A percentile compares a stretch with the other conserved stretches of the same genome.
phyloP scores from a whole-genome alignment of 1,284 basidiomycete genomes.

The Trametes sp. region DNA sequence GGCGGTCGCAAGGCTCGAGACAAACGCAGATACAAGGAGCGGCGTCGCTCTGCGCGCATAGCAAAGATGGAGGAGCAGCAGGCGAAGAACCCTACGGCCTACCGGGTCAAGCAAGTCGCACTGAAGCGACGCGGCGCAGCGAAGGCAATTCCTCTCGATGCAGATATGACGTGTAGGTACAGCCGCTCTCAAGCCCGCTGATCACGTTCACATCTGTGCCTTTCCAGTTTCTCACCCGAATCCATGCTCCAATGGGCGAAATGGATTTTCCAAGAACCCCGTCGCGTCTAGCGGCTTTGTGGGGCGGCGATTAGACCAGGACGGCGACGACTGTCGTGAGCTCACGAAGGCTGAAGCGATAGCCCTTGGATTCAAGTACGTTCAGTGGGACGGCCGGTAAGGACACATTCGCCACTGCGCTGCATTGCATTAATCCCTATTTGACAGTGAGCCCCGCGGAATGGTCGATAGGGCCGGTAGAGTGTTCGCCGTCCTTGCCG shows the following conservation, averaged over 20 bases:
- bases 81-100: neutral
- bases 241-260: too few species aligned
- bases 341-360: neutral
- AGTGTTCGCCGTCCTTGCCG: constrained; percentile 2
- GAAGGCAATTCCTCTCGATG: neutral
- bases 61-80: neutral
- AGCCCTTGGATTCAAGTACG: neutral
- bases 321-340: neutral
- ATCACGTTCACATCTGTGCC: too few species aligned
- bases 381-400: constrained; percentile 8
- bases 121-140: neutral
- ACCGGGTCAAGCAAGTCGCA: neutral
- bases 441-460: neutral
- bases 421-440: neutral
- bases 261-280: neutral
- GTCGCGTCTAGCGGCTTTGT: neutral
- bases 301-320: neutral
- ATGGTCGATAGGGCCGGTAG: neutral
- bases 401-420: neutral
- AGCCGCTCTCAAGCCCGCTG: too few species aligned
- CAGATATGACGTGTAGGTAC: neutral
- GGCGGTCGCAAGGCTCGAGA: neutral
- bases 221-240: too few species aligned
- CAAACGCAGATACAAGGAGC: neutral
- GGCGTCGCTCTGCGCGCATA: neutral